Percentiles rank a stretch among this genome's conserved stretches.
phyloP scores from a whole-genome alignment of 805 yeast genomes.

The Blastobotrys chiropterorum region DNA sequence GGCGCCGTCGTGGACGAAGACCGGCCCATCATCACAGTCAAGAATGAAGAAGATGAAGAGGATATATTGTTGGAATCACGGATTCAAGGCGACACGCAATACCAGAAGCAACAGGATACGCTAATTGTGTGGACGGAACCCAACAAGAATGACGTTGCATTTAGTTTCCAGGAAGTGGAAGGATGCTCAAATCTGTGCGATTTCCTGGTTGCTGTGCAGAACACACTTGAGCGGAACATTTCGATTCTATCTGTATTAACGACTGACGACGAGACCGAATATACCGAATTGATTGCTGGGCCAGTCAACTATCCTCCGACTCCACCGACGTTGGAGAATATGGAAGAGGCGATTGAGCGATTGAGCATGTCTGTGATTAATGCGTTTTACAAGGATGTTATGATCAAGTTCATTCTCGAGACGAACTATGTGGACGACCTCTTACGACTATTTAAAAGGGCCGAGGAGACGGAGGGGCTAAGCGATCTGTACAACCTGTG shows the following conservation, averaged over 20 bases:
- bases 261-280: conserved; percentile 32
- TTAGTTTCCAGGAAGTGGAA: conserved; percentile 84
- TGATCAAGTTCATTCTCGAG: conserved; percentile 50
- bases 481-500: conserved; percentile 59
- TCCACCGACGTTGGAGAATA: conserved; percentile 42
- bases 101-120: conserved; percentile 92
- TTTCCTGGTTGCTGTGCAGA: conserved; percentile 65
- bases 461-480: conserved; percentile 50
- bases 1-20: conserved; percentile 46
- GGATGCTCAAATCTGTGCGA: conserved; percentile 85
- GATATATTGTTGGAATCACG: conserved; percentile 57
- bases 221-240: conserved; percentile 53
- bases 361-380: conserved; percentile 58
- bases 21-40: conserved; percentile 60
- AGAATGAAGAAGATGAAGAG: conserved; percentile 57
- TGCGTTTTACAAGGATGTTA: conserved; percentile 53
- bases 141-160: conserved; percentile 65
- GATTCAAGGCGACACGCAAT: conserved; percentile 71
- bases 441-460: conserved; percentile 44
- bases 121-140: conserved; percentile 88
- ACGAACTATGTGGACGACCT: conserved; percentile 49
- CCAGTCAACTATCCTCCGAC: conserved; percentile 65
- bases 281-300: conserved; percentile 73
- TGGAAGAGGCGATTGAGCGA: conserved; percentile 48
- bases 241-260: conserved; percentile 65